phyloP scores from a whole-genome alignment of 2,329 filamentous ascomycete genomes.

The Cladophialophora yegresii region DNA sequence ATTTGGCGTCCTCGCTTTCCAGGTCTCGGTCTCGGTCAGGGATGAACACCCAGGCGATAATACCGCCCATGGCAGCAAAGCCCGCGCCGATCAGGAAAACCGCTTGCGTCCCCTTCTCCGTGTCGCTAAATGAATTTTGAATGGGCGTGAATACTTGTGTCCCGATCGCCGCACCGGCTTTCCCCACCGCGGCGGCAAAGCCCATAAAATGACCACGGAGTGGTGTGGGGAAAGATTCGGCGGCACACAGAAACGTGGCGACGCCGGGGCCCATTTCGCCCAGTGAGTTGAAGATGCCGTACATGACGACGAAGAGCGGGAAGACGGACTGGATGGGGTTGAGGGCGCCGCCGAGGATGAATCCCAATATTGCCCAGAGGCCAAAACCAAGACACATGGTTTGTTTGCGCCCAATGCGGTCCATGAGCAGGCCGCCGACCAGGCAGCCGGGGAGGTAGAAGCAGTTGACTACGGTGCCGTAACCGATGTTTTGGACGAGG shows the following conservation, averaged over 20 bases:
- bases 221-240: conserved; percentile 55
- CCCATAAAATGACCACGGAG: conserved; percentile 55
- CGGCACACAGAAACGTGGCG: conserved; percentile 43
- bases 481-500: conserved; percentile 47
- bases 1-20: conserved; percentile 50
- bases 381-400: conserved; percentile 56
- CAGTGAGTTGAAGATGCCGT: conserved; percentile 53
- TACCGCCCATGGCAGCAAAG: conserved; percentile 52
- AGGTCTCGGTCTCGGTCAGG: conserved; percentile 49
- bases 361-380: conserved; percentile 51
- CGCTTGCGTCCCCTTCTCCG: conserved; percentile 51
- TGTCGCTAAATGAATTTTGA: conserved; percentile 47
- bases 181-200: conserved; percentile 52
- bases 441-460: conserved; percentile 55
- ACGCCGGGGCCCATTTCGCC: conserved; percentile 57
- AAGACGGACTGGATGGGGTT: conserved; percentile 51
- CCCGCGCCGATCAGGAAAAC: conserved; percentile 56
- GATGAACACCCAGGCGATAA: conserved; percentile 51
- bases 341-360: conserved; percentile 50
- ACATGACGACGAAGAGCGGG: conserved; percentile 55
- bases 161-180: conserved; percentile 55
- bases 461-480: conserved; percentile 53
- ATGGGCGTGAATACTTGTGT: conserved; percentile 57
- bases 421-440: conserved; percentile 52
- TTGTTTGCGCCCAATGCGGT: conserved; percentile 53